Conservation (phyloP, 23 red algal genomes). For the Gracilaria gracilis region DNA sequence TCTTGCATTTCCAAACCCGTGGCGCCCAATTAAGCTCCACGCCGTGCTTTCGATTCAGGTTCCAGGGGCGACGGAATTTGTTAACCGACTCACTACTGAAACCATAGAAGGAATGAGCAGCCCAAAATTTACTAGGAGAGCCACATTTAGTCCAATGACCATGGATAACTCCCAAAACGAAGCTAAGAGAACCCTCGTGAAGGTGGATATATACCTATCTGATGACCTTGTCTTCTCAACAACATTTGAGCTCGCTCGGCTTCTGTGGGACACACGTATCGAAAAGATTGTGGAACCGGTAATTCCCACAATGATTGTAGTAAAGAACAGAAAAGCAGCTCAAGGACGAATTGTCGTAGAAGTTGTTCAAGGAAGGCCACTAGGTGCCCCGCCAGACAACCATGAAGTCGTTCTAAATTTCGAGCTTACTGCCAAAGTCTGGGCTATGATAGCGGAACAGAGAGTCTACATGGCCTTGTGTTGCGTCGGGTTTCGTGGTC, state of each 20-base stretch:
- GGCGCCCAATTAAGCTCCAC: conserved; percentile 12
- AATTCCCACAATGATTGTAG: conserved; percentile 1
- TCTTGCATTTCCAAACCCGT: conserved; percentile 27
- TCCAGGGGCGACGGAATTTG: neutral
- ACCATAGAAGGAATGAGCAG: conserved; percentile 12
- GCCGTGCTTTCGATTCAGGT: conserved; percentile 17
- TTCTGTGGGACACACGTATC: conserved; percentile 43
- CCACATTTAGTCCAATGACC: conserved; percentile 15
- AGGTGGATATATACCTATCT: conserved; percentile 39
- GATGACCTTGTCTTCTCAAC: neutral
- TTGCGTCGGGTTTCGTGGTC: conserved; percentile 19
- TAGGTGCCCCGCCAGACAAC: neutral
- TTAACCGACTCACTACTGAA: conserved; percentile 42
- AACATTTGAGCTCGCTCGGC: conserved; percentile 16
- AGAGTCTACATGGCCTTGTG: conserved; percentile 19
- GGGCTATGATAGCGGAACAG: conserved; percentile 37
- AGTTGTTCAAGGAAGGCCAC: conserved; percentile 15
- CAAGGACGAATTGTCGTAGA: conserved; percentile 27
- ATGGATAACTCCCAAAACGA: conserved; percentile 46
- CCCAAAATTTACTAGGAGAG: conserved; percentile 32
- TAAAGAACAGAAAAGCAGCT: conserved; percentile 29
- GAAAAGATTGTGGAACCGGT: conserved; percentile 19
- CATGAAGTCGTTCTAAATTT: conserved; percentile 14
- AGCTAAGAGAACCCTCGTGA: conserved; percentile 21
- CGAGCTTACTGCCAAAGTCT: neutral